Conservation (phyloP, 169 alveolate genomes). For the Plasmodium coatneyi region DNA sequence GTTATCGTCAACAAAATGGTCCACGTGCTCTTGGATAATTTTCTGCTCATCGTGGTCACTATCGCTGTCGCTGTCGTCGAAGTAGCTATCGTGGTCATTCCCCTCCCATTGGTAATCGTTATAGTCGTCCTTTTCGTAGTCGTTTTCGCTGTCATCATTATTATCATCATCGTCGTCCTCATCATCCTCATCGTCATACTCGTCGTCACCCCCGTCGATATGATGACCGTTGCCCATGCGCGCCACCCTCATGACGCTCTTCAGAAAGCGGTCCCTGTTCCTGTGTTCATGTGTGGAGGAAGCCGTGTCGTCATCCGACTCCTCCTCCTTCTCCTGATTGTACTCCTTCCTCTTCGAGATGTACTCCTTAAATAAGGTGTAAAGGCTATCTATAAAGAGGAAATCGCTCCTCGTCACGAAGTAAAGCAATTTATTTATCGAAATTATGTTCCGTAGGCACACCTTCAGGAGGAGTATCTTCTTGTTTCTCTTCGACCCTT, state of each 20-base stretch:
- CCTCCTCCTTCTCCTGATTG: neutral
- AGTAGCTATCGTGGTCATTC: neutral
- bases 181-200: neutral
- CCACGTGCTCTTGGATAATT: neutral
- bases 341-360: conserved; percentile 27
- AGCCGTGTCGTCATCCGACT: neutral
- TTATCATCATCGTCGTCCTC: neutral
- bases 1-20: neutral
- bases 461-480: conserved; percentile 12
- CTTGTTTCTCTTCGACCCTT: conserved; percentile 15
- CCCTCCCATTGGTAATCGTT: neutral
- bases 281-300: neutral
- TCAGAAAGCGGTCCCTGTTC: neutral
- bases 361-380: conserved; percentile 29
- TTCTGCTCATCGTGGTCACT: neutral
- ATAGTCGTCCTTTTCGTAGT: neutral
- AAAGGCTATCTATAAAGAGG: conserved; percentile 51
- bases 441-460: conserved; percentile 27
- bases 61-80: neutral
- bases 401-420: conserved; percentile 49
- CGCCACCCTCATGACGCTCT: neutral
- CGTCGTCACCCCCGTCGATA: neutral
- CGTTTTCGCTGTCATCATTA: neutral
- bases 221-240: neutral
- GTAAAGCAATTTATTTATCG: conserved; percentile 28